Base-by-base conservation (phyloP, 1,284 basidiomycete genomes). In the Cerioporus squamosus region DNA sequence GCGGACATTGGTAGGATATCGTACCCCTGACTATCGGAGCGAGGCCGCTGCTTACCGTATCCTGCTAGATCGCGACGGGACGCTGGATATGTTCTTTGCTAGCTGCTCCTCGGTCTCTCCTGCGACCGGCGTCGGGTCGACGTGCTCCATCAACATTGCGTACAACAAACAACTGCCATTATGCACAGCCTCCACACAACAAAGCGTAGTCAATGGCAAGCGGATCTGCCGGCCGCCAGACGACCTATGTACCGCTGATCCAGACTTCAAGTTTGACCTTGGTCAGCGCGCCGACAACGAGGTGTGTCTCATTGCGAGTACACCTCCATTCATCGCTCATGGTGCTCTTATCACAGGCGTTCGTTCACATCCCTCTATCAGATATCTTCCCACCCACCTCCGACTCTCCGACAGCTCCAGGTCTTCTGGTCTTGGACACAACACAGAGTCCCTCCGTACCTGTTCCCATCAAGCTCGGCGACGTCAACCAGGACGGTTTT, bases 401-500 rank as follows among this genome's bases (percentile, higher is more conserved):
- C 39, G 61, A 71, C 12, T 63, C 75, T 10, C 70, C 70, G 9
- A 61, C 70, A 3, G 78, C 84, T 22, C 81, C 75, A 2, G 82
- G 84, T 24, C 81, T 95, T 10, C 81, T 94, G 2, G 82, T 94
- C 15, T 75, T 84, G 24, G 90, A 93, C 68, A 86, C 82, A 45
- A 82, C 85, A 5, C 75, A 82, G 55, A 75, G 74, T 0, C 88
- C 90, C 0, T 68, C 86, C 0, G 72, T 96, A 2, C 95, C 96
- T 0, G 75, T 95, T 6, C 81, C 93, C 0, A 74, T 98, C 42
- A 90, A 89, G 57, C 75, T 96, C 0, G 97, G 96, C 42, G 97
- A 99, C 75, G 90, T 85, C 57, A 93, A 98, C 73, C 82, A 97
- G 38, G 96, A 99, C 70, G 97, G 97, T 0, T 98, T 93, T 76